These are phyloP conservation scores for Fusarium chuoi DNA, from an alignment of 2,329 filamentous ascomycete species.

Conservation along the genomic window DNA sequence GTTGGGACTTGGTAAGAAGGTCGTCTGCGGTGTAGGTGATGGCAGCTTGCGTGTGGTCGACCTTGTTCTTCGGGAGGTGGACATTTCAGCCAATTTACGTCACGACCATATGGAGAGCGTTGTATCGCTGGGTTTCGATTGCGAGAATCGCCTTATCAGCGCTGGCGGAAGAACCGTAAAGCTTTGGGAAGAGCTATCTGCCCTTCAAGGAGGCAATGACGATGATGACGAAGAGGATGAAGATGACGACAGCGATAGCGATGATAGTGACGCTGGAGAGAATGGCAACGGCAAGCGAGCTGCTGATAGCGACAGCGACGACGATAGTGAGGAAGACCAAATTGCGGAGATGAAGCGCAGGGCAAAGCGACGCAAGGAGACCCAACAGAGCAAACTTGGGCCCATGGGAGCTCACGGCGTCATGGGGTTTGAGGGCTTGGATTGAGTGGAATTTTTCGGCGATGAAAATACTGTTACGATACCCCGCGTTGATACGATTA, in stretches of 20 bases:
- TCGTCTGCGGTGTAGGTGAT: slow-evolving; percentile 84
- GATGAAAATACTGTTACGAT: slow-evolving; percentile 25
- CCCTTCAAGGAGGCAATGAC: slow-evolving; percentile 55
- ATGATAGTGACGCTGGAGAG: slow-evolving; percentile 57
- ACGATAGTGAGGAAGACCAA: slow-evolving; percentile 50
- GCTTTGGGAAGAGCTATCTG: slow-evolving; percentile 87
- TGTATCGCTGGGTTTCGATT: slow-evolving; percentile 84
- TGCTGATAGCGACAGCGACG: slow-evolving; percentile 60
- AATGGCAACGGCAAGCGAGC: slow-evolving; percentile 58
- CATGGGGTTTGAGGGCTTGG: slow-evolving; percentile 60
- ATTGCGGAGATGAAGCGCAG: slow-evolving; percentile 56
- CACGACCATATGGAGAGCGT: slow-evolving; percentile 93
- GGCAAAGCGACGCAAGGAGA: slow-evolving; percentile 57
- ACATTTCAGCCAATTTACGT: slow-evolving; percentile 66
- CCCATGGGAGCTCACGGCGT: slow-evolving; percentile 63
- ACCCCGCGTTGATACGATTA: slow-evolving; percentile 12
- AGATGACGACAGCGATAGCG: slow-evolving; percentile 62
- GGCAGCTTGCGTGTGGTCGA: slow-evolving; percentile 82
- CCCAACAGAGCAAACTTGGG: slow-evolving; percentile 56
- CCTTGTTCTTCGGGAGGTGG: slow-evolving; percentile 77
- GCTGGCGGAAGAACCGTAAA: slow-evolving; percentile 88
- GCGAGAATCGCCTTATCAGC: slow-evolving; percentile 85
- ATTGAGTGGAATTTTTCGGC: slow-evolving; percentile 43
- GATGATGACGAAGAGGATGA: slow-evolving; percentile 47
- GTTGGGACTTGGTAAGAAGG: slow-evolving; percentile 75